Evolutionary conservation across 2,329 filamentous ascomycete genomes (phyloP).

Genomic region (Colletotrichum euphorbiae): DNA sequence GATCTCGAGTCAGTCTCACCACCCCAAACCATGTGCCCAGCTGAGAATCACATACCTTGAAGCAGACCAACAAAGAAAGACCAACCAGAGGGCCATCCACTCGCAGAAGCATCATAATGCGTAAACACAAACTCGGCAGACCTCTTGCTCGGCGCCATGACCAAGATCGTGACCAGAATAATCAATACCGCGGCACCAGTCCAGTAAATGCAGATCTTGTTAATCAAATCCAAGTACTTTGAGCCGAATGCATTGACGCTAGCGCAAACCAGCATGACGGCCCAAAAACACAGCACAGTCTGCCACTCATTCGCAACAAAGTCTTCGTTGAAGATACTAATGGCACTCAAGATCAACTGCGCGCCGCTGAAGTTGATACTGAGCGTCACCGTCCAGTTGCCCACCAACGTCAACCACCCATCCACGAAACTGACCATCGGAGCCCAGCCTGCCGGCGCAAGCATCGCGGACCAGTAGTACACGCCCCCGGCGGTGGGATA

Average conservation of each 20-base stretch:
- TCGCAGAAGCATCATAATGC: conserved; percentile 74
- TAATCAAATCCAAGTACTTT: conserved; percentile 72
- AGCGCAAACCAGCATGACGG: conserved; percentile 74
- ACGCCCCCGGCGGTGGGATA: conserved; percentile 77
- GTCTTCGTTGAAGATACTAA: conserved; percentile 76
- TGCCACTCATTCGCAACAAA: conserved; percentile 76
- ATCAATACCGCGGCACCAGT: conserved; percentile 71
- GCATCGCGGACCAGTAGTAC: conserved; percentile 79
- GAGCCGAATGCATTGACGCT: conserved; percentile 73
- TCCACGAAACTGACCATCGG: conserved; percentile 77
- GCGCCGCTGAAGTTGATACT: conserved; percentile 78
- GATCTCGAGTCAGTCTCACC: not conserved
- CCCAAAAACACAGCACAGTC: conserved; percentile 79
- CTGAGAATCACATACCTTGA: conserved; percentile 51
- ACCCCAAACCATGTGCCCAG: not conserved
- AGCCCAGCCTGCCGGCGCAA: conserved; percentile 72
- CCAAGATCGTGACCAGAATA: conserved; percentile 63
- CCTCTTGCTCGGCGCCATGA: conserved; percentile 68
- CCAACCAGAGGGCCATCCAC: conserved; percentile 77
- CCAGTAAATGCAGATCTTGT: conserved; percentile 81
- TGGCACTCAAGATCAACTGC: conserved; percentile 68
- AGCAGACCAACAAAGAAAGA: conserved; percentile 78
- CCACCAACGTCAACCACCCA: conserved; percentile 78
- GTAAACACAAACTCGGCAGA: conserved; percentile 74
- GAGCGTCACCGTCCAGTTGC: conserved; percentile 75